Evolutionary conservation across 306 rosid species (phyloP).

Genomic region (Boehmeria nivea): DNA sequence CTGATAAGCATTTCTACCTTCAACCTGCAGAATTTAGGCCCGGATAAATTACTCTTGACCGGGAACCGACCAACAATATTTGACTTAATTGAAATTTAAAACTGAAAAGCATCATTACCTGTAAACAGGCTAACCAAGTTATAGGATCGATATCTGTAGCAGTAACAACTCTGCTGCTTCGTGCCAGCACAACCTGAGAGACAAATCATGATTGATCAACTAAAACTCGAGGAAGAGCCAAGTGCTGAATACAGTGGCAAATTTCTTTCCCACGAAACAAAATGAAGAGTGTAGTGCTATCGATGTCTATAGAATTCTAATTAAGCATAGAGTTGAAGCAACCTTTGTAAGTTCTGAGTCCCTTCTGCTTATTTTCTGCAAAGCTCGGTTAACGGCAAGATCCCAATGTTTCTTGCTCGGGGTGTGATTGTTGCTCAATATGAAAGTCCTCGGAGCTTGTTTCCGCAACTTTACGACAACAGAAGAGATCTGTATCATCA

Average conservation of each 20-base stretch:
- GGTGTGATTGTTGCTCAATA: constrained; percentile 53
- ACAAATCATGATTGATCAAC: constrained; percentile 4
- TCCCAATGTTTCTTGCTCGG: constrained; percentile 64
- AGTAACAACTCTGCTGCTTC: constrained; percentile 82
- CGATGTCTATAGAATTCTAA: too few species aligned
- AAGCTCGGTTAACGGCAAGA: constrained; percentile 61
- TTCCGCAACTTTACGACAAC: constrained; percentile 43
- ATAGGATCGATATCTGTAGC: constrained; percentile 63
- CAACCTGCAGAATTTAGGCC: constrained; percentile 46
- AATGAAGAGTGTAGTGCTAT: too few species aligned
- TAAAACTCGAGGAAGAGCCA: background rate
- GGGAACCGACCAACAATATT: background rate
- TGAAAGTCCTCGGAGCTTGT: constrained; percentile 50
- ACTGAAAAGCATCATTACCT: constrained; percentile 33
- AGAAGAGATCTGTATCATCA: constrained; percentile 59
- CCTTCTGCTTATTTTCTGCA: constrained; percentile 56
- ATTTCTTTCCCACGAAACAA: background rate
- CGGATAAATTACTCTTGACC: constrained; percentile 1
- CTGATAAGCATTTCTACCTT: constrained; percentile 74
- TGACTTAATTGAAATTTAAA: background rate
- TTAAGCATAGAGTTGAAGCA: too few species aligned
- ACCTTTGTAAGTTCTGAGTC: constrained; percentile 65
- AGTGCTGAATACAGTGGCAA: background rate
- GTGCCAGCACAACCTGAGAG: constrained; percentile 83
- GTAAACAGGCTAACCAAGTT: constrained; percentile 70